Percentiles rank a stretch among this genome's conserved stretches.
phyloP scores from a whole-genome alignment of 192 early-diverging fungal species.

The Backusella liffmaniae region DNA sequence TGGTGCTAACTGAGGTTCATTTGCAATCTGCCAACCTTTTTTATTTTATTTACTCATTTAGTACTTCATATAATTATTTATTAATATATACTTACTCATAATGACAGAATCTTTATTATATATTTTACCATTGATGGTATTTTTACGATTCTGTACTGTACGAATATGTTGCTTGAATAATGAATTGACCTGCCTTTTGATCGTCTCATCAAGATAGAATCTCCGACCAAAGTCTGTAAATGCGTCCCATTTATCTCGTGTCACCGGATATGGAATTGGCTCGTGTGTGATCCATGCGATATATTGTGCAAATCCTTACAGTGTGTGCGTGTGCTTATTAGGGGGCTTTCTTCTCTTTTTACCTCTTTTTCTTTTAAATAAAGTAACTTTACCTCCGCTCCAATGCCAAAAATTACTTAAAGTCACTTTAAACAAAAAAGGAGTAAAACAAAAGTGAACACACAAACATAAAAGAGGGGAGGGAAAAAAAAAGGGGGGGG shows the following conservation, averaged over 20 bases:
- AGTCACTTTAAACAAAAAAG: constrained; percentile 29
- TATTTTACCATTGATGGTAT: constrained; percentile 45
- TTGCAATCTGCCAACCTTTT: constrained; percentile 65
- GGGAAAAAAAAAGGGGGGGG: neutral
- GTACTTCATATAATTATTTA: neutral
- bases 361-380: neutral
- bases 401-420: constrained; percentile 72
- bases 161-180: constrained; percentile 49
- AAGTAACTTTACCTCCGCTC: constrained; percentile 50
- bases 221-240: constrained; percentile 48
- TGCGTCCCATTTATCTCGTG: constrained; percentile 35
- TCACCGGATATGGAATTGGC: constrained; percentile 56
- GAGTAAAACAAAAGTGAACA: neutral
- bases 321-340: neutral
- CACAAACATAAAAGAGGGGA: neutral
- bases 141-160: constrained; percentile 42
- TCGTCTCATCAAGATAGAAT: constrained; percentile 45
- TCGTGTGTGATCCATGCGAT: constrained; percentile 55
- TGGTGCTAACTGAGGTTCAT: constrained; percentile 60
- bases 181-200: constrained; percentile 31
- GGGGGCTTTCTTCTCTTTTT: neutral
- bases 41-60: neutral
- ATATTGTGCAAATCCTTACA: constrained; percentile 47
- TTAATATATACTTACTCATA: constrained; percentile 11
- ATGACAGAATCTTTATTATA: constrained; percentile 61